Percentiles rank a stretch among this genome's conserved stretches.
These are phyloP conservation scores for Penicillium vulpinum DNA, from an alignment of 2,329 filamentous ascomycete species.

Conservation along the genomic window DNA sequence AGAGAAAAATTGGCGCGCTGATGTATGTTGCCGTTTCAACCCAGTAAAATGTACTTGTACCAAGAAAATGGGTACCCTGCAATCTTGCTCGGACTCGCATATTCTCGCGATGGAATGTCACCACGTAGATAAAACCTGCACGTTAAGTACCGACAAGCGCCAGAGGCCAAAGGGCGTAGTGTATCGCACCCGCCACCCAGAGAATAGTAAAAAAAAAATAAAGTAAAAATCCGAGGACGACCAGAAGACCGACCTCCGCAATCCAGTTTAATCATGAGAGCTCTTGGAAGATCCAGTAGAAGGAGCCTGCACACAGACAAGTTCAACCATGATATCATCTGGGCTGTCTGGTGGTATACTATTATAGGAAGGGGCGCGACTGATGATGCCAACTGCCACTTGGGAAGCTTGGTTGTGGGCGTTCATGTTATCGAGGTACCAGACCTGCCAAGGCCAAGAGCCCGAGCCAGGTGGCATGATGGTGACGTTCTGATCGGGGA, in stretches of 20 bases:
- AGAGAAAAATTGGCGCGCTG: no score
- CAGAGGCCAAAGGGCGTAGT: no score
- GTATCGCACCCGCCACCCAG: neutral
- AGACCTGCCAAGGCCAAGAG: constrained; percentile 37
- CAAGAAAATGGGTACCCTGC: neutral
- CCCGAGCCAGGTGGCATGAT: constrained; percentile 33
- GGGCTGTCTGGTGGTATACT: constrained; percentile 23
- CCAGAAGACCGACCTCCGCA: neutral
- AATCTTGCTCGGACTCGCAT: neutral
- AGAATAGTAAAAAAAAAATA: neutral
- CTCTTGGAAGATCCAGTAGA: constrained; percentile 22
- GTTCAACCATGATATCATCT: constrained; percentile 38
- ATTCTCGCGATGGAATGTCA: neutral
- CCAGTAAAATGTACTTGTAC: neutral
- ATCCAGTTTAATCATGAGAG: constrained; percentile 15
- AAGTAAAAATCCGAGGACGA: constrained; percentile 1
- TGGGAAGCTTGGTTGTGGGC: constrained; percentile 36
- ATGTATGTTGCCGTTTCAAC: neutral
- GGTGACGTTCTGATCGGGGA: constrained; percentile 25
- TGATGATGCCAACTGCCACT: constrained; percentile 40
- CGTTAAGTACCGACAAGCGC: neutral
- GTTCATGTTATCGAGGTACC: constrained; percentile 38
- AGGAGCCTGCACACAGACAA: constrained; percentile 40
- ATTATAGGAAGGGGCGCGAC: constrained; percentile 33
- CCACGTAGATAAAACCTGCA: neutral